Conservation (phyloP, 2,329 filamentous ascomycete species). For the Penicillium sclerotiorum region DNA sequence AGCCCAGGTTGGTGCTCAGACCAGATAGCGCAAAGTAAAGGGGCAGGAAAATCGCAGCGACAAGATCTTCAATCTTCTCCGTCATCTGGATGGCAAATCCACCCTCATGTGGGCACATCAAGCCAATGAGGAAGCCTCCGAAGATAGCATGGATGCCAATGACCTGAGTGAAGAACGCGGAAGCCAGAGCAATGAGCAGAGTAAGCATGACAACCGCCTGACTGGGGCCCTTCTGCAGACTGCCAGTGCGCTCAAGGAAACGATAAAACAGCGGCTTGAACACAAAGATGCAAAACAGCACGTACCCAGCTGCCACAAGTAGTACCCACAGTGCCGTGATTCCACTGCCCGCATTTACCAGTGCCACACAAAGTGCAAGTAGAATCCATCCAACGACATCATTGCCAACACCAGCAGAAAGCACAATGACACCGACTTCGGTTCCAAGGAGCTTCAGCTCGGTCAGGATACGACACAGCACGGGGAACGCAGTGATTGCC, state of each 20-base stretch:
- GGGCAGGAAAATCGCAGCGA: slow-evolving; percentile 79
- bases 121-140: slow-evolving; percentile 82
- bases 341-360: slow-evolving; percentile 85
- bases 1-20: slow-evolving; percentile 81
- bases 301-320: slow-evolving; percentile 72
- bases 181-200: slow-evolving; percentile 74
- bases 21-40: slow-evolving; percentile 94
- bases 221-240: slow-evolving; percentile 82
- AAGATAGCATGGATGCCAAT: slow-evolving; percentile 96
- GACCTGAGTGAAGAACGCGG: slow-evolving; percentile 83
- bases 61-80: slow-evolving; percentile 91
- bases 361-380: slow-evolving; percentile 85
- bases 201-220: slow-evolving; percentile 84
- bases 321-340: slow-evolving; percentile 84
- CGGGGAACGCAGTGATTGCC: slow-evolving; percentile 87
- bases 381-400: slow-evolving; percentile 91
- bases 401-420: slow-evolving; percentile 90
- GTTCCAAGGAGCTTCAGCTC: slow-evolving; percentile 85
- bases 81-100: slow-evolving; percentile 89
- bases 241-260: slow-evolving; percentile 72
- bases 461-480: slow-evolving; percentile 89
- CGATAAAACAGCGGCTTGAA: slow-evolving; percentile 76
- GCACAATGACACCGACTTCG: slow-evolving; percentile 81
- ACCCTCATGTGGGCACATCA: slow-evolving; percentile 88
- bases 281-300: slow-evolving; percentile 71